These are phyloP conservation scores for Striga asiatica DNA, from an alignment of 257 asterid species.

Conservation along the genomic window DNA sequence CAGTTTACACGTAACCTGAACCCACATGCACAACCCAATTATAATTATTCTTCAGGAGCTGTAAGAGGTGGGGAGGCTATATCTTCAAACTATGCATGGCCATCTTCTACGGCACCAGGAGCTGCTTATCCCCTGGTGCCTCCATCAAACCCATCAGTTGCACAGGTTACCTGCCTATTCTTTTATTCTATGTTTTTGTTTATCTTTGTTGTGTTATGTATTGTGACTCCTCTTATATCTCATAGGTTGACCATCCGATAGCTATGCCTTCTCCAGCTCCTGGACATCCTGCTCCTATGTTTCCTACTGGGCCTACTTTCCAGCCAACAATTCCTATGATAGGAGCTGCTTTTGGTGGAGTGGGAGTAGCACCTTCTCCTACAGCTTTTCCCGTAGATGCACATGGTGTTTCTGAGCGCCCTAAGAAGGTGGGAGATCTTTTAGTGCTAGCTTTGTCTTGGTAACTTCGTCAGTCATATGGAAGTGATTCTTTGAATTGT, in stretches of 20 bases:
- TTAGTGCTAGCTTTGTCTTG: conserved; percentile 14
- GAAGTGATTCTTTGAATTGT: conserved; percentile 17
- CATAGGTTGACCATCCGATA: conserved; percentile 58
- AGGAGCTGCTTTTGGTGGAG: conserved; percentile 52
- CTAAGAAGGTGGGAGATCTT: conserved; percentile 63
- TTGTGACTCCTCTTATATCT: conserved; percentile 13
- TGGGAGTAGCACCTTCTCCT: conserved; percentile 51
- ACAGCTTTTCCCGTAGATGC: conserved; percentile 59
- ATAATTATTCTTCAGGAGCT: conserved; percentile 38
- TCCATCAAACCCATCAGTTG: conserved; percentile 38
- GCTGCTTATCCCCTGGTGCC: conserved; percentile 44
- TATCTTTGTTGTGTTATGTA: conserved; percentile 6
- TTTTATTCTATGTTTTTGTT: neutral
- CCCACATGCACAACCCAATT: conserved; percentile 36
- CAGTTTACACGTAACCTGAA: conserved; percentile 40
- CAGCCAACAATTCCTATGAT: conserved; percentile 47
- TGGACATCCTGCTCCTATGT: conserved; percentile 51
- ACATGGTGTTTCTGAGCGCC: conserved; percentile 71
- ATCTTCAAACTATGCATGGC: conserved; percentile 59
- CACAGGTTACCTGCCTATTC: conserved; percentile 42
- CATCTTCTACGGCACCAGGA: conserved; percentile 50
- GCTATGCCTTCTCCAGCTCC: conserved; percentile 48
- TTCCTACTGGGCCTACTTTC: conserved; percentile 62
- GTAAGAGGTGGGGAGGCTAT: conserved; percentile 42
- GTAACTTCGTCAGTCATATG: conserved; percentile 7